These are phyloP conservation scores for Cardiospermum halicacabum DNA, from an alignment of 345 rosid genomes.

Conservation along the genomic window DNA sequence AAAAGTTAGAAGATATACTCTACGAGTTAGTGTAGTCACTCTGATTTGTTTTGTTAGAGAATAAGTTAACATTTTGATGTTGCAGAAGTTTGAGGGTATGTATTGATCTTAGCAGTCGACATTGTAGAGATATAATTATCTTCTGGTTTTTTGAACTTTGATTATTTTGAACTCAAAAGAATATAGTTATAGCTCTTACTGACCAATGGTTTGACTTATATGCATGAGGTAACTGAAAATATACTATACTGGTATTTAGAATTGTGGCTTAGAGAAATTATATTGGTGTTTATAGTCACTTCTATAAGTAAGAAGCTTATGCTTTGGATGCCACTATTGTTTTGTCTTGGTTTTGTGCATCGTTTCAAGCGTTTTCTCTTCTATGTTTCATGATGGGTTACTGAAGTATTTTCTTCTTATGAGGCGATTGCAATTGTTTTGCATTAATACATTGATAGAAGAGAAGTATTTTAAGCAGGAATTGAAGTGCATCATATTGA, in stretches of 20 bases:
- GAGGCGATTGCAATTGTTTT: background rate
- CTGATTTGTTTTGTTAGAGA: background rate
- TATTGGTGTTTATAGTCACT: background rate
- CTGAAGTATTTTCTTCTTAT: background rate
- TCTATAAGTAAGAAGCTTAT: background rate
- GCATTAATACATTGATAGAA: background rate
- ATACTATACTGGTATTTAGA: background rate
- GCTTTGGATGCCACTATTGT: background rate
- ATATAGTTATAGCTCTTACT: background rate
- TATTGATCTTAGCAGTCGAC: background rate
- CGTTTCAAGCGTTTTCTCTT: background rate
- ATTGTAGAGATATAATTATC: background rate
- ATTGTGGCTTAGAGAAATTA: background rate
- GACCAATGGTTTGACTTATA: background rate
- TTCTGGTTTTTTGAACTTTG: background rate
- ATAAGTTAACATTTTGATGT: background rate
- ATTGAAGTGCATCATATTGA: background rate
- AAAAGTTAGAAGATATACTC: background rate
- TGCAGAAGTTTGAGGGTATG: background rate
- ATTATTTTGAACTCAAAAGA: background rate
- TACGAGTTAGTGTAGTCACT: background rate
- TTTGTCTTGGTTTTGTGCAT: background rate
- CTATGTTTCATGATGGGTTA: background rate
- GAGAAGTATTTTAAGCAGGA: background rate
- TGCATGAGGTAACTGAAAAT: background rate